Base-by-base conservation (phyloP, 1,284 basidiomycete genomes). In the Ceratobasidium sp. region DNA sequence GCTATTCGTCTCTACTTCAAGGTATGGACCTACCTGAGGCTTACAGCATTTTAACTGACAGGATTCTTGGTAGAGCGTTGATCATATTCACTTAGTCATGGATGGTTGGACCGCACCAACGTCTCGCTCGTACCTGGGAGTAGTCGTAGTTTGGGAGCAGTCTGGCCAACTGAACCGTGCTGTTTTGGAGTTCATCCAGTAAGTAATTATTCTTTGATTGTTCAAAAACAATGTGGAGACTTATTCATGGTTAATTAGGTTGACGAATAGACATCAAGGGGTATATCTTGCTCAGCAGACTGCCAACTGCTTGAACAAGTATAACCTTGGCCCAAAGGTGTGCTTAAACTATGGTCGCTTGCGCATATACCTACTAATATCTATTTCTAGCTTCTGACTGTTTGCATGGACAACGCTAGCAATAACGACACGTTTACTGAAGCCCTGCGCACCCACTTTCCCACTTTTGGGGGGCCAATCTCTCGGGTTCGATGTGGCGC, bases 371-470 rank as follows among this genome's bases (percentile, higher is more conserved):
- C 56, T 41, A 17, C 65, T 29, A 29, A 69, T 56, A 19, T n/a
- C 27, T 6, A 29, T 15, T 47, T 17, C 5, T 11, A 27, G 36
- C 48, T 24, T 6, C 24, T 64, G 11, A 44, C 62, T 29, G 62
- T 65, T 4, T 65, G 62, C 62, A 65, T 65, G 62, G 62, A 50
- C 44, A 65, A 65, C 36, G 62, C 62, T 5, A 51, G 47, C 22
- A 48, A 48, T 27, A 50, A 50, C 24, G 24, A 65, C 14, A 65
- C 62, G 19, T 65, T 65, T n/a, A 65, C 45, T 65, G 24, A 50
- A 11, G 47, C 22, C 15, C 27, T 65, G 5, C 62, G 29, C 27
- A 47, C 27, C 3, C 44, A 29, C 9, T 50, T 65, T 17, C 45
- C 62, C 19, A 50, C 45, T 22, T 65, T 65, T 65, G 62, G 62